These are phyloP conservation scores for Babesia ovata DNA, from an alignment of 169 alveolate species.

Conservation along the genomic window DNA sequence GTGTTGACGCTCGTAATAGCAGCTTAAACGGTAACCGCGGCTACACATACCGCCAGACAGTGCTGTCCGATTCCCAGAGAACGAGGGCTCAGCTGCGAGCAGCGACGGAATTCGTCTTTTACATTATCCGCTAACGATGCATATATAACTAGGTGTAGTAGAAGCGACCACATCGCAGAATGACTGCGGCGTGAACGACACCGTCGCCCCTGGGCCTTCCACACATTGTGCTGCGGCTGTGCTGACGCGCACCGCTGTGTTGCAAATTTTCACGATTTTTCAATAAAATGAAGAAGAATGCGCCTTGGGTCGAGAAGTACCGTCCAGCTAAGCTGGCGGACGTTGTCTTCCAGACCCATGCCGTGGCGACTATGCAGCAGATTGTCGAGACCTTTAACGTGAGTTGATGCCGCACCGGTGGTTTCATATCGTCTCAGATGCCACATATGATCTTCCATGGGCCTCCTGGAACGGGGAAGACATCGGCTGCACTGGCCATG, in stretches of 20 bases:
- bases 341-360: constrained; percentile 80
- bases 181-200: constrained; percentile 8
- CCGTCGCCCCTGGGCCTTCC: background rate
- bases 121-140: background rate
- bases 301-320: constrained; percentile 86
- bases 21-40: no score
- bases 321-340: constrained; percentile 81
- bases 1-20: no score
- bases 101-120: constrained; percentile 10
- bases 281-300: constrained; percentile 59
- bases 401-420: background rate
- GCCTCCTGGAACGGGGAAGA: constrained; percentile 99
- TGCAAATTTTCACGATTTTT: background rate
- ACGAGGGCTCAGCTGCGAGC: constrained; percentile 54
- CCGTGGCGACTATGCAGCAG: constrained; percentile 78
- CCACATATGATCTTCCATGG: constrained; percentile 96
- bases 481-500: constrained; percentile 95
- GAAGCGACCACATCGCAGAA: constrained; percentile 17
- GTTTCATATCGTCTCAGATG: constrained; percentile 62
- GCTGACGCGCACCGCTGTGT: background rate
- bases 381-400: constrained; percentile 73
- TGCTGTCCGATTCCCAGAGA: constrained; percentile 65
- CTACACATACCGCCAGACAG: constrained; percentile 65
- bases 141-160: background rate
- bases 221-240: constrained; percentile 6